Percentiles rank a stretch among this genome's conserved stretches.
Evolutionary conservation across 805 yeast species (phyloP).

Genomic region (Wickerhamiella sorbophila): DNA sequence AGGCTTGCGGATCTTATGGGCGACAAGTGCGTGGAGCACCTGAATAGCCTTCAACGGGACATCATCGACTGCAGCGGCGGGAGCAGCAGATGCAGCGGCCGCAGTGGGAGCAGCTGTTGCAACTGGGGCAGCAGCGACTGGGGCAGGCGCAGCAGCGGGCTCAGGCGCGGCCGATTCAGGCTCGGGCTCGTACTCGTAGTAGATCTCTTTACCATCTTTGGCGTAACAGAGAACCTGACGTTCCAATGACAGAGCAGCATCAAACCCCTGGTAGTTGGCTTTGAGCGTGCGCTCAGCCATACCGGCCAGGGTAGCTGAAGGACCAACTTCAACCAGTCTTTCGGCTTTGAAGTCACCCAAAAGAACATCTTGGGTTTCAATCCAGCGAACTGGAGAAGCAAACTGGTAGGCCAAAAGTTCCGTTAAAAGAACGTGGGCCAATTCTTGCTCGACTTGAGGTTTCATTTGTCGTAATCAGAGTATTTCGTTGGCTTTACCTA

Average conservation of each 20-base stretch:
- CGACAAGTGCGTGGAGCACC: conserved; percentile 77
- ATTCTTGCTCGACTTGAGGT: conserved; percentile 95
- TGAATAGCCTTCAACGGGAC: conserved; percentile 77
- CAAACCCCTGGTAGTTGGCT: conserved; percentile 93
- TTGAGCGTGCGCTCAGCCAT: conserved; percentile 95
- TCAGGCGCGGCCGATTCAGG: conserved; percentile 22
- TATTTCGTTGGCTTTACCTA: too few relatives aligned
- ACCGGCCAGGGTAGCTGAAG: conserved; percentile 96
- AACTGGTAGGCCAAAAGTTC: conserved; percentile 97
- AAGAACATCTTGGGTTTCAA: conserved; percentile 97
- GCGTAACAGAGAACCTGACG: conserved; percentile 94
- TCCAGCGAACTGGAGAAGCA: conserved; percentile 99
- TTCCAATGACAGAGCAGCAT: conserved; percentile 84
- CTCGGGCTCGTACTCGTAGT: conserved; percentile 33
- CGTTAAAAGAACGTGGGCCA: conserved; percentile 85
- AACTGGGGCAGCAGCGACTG: conserved; percentile 45
- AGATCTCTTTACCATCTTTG: conserved; percentile 90
- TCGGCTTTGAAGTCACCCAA: conserved; percentile 89
- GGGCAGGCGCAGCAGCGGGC: conserved; percentile 38
- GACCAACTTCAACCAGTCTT: conserved; percentile 96
- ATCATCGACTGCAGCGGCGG: conserved; percentile 75
- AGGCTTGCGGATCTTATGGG: conserved; percentile 88
- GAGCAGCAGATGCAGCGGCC: conserved; percentile 60
- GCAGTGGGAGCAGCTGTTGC: conserved; percentile 43
- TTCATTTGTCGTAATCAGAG: conserved; percentile 33